These are phyloP conservation scores for Chenopodium album DNA, from an alignment of 148 eudicot species.

Conservation along the genomic window DNA sequence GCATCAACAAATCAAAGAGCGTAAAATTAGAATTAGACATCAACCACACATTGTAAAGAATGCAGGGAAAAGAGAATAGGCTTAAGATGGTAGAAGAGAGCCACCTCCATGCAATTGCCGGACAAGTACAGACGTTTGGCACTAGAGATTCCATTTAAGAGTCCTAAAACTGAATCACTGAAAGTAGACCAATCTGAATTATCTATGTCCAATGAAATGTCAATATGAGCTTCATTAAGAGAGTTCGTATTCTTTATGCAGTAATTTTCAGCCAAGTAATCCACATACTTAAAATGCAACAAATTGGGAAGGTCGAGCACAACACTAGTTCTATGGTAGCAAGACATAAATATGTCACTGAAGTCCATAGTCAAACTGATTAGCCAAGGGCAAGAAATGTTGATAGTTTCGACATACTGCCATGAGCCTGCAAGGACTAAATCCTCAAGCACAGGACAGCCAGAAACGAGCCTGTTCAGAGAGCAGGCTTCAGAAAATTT, in stretches of 20 bases:
- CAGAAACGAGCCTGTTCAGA: conserved; percentile 9
- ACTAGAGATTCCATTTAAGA: conserved; percentile 3
- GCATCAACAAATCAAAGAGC: background rate
- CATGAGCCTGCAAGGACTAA: conserved; percentile 6
- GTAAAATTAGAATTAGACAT: background rate
- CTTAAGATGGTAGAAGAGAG: background rate
- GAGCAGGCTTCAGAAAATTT: background rate
- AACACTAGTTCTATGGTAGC: background rate
- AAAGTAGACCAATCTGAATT: background rate
- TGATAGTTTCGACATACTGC: background rate
- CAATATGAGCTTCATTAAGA: conserved; percentile 7
- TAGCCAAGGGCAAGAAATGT: background rate
- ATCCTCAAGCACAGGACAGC: conserved; percentile 9
- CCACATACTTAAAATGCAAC: background rate
- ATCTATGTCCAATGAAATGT: background rate
- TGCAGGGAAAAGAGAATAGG: too few relatives aligned
- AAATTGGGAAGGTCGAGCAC: conserved; percentile 16
- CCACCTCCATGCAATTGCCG: background rate
- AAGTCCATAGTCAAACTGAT: conserved; percentile 7
- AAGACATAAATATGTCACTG: background rate
- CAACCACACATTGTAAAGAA: background rate
- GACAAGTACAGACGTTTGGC: conserved; percentile 13
- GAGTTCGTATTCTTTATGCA: background rate
- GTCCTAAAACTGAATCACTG: background rate
- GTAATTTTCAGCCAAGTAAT: background rate